Base-by-base conservation (phyloP, 208 protist genomes). In the Leishmania mexicana region DNA sequence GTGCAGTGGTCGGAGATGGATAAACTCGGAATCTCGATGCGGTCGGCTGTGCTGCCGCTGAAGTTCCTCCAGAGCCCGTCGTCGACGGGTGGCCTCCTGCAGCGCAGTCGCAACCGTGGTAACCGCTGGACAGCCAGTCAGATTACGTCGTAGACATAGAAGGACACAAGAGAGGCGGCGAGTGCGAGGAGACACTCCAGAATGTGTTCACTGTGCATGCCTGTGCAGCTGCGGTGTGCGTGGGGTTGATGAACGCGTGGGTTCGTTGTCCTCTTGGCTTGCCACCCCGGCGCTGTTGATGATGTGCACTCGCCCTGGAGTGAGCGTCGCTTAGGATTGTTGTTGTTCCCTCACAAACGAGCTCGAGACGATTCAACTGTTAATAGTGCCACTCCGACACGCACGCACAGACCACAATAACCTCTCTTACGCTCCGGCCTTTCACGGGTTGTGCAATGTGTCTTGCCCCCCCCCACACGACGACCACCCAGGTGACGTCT, bases 1-100 rank as follows among this genome's bases (percentile, higher is more conserved):
- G 92, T 97, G 77, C 91, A 96, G 87, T 98, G 95, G 94, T 97
- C 95, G 31, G 95, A 98, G 83, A 96, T 98, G 93, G 94, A 97
- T 70, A 98, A 98, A 81, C 86, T 98, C 35, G 95, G 95, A 45
- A 91, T 98, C 54, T 98, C 95, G 17, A 98, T 98, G 93, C 90
- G 95, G 28, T 80, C 93, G 24, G 90, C 94, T 15, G 94, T 97
- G 62, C 81, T 98, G 65, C 88, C 91, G 68, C 80, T 98, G 21
- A 96, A 96, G 76, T 98, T 98, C 75, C 83, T 98, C 35, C 83
- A 95, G 73, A 83, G 90, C 38, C 89, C 87, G 54, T 79, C 83
- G 2, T 42, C 35, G 31, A 83, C 78, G 1, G 85, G 85, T 49
- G 93, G 95, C 31, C 78, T 96, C 81, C 81, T 97, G 60, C 86